Evolutionary conservation across 164 flowering plant species (phyloP), one percentile per base, ranked within the genome.

Genomic region (Houttuynia cordata): DNA sequence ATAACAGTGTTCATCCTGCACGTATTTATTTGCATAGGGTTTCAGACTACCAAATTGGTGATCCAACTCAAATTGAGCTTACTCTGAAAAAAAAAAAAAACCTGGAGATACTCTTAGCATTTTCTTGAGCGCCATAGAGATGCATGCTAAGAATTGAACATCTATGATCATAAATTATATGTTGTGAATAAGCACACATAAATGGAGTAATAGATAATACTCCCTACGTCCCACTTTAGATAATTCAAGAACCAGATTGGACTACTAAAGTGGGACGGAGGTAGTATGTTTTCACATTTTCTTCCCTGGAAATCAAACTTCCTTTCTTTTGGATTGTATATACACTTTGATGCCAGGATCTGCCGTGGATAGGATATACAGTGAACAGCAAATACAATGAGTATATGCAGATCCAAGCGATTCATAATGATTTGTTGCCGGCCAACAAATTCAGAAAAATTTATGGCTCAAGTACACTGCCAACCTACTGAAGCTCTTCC

Each of bases 401-500:
- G 9, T 45, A 45, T 45, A 45, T 12, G 17, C 14, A 45, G 14
- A 45, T 45, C 17, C 17, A 14, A 45, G 49, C 8, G 49, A 45
- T 45, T 12, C 14, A 45, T 8, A 45, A 45, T 3, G 49, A 45
- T 45, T 45, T 45, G 13, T 10, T 10, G 49, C 17, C 9, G 12
- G 17, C 17, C 15, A 12, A 12, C 49, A 45, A 12, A 8, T 45
- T 17, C 14, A 45, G 14, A 45, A 45, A 45, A 14, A 45, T 3
- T 45, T 45, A 45, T 12, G 49, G 49, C 17, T 4, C 49, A 12
- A 45, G 49, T 45, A 45, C 8, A 45, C 8, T 45, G 49, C 49
- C 17, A 17, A 45, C 49, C 24, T 68, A 78, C 57, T 66, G 69
- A 71, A 82, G 64, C 25, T 75, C 86, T 9, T 86, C 96, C 63